Base-by-base conservation (phyloP, 805 yeast genomes). In the Yueomyces sinensis region DNA sequence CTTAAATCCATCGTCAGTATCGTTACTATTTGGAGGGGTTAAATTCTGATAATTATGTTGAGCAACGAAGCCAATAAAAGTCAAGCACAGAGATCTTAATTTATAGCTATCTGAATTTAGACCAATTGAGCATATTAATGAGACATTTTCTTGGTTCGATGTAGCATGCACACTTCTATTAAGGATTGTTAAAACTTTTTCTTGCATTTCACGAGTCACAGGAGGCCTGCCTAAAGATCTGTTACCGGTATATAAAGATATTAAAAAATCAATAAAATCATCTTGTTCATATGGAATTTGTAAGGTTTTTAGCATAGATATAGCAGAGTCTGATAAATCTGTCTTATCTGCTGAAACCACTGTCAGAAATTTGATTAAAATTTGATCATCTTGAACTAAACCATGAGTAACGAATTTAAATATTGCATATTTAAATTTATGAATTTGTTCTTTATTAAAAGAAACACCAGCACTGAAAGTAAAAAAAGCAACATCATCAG, bases 381-480 rank as follows among this genome's bases (percentile, higher is more conserved):
- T 35, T 3, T 51, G 47, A 4, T 61, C 61, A n/a, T 59, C 45
- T 32, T 67, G 62, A 0, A 69, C 70, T 38, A 58, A 42, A 35
- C 70, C 56, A 30, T 47, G 37, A 3, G 43, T 37, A 7, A 47
- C 45, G 41, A 57, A 52, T 14, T 50, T 45, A 20, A 61, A 47
- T 1, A 71, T 58, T 9, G 66, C 61, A 5, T 37, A 41, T 39
- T 68, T 74, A 32, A 59, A 63, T 5, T 37, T 44, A 1, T 56
- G 41, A 29, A 82, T 52, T 15, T 68, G 72, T 0, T 63, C 64
- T 5, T 61, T 58, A 35, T 70, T 70, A 46, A 70, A 75, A 0
- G 69, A 53, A 1, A 75, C 70, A 19, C 87, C 89, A 3, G 89
- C 83, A 41, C 71, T 71, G 35, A 65, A 66, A 0, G 83, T 77